Evolutionary conservation across 2,329 filamentous ascomycete species (phyloP).

Genomic region (Apiospora malaysiana): DNA sequence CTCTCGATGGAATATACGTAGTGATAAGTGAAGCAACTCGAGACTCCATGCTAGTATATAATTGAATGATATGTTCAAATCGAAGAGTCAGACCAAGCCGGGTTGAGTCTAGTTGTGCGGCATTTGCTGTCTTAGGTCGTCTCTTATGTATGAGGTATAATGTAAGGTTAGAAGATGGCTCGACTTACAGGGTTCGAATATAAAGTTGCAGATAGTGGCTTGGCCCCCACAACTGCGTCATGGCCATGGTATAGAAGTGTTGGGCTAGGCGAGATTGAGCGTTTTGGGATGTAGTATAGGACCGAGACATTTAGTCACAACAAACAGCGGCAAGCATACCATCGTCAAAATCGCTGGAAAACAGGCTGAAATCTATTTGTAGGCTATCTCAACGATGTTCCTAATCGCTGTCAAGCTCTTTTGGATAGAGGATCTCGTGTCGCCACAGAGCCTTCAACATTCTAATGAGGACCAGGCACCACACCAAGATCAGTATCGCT

Average conservation of each 20-base stretch:
- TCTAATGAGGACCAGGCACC: conserved; percentile 70
- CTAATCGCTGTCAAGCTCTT: conserved; percentile 50
- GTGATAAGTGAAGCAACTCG: not conserved
- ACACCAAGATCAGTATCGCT: conserved; percentile 68
- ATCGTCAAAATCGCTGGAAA: not conserved
- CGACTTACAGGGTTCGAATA: not conserved
- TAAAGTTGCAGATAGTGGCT: not conserved
- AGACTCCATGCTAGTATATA: not conserved
- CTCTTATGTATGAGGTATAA: not conserved
- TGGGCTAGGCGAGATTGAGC: too few relatives aligned
- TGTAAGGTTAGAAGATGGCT: not conserved
- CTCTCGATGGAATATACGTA: not conserved
- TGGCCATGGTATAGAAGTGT: not conserved
- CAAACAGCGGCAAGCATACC: too few relatives aligned
- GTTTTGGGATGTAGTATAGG: too few relatives aligned
- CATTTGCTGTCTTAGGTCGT: not conserved
- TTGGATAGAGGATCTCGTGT: conserved; percentile 78
- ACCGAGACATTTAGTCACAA: too few relatives aligned
- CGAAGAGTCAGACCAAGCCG: not conserved
- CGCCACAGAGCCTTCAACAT: conserved; percentile 73
- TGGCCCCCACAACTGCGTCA: not conserved
- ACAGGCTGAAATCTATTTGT: not conserved
- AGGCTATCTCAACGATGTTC: not conserved
- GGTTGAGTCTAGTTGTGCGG: not conserved
- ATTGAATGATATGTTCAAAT: not conserved